These are phyloP conservation scores for Peronospora destructor DNA, from an alignment of 352 stramenopile genomes.

Conservation along the genomic window DNA sequence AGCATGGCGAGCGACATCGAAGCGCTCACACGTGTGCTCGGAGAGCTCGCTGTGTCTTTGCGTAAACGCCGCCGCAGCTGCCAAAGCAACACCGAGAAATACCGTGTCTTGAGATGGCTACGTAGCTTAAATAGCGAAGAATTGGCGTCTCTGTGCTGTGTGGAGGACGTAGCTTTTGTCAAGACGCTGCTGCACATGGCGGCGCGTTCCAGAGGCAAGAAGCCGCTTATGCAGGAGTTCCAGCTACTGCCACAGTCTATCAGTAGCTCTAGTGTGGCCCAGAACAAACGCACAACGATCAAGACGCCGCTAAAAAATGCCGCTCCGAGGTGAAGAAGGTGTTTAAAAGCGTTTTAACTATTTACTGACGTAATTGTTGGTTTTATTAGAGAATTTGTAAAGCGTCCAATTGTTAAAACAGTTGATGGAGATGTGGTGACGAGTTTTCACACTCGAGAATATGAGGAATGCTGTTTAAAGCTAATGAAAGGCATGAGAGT, in stretches of 20 bases:
- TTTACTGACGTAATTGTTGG: conserved; percentile 4
- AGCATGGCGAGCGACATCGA: conserved; percentile 21
- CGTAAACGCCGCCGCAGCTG: conserved; percentile 9
- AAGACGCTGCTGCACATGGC: conserved; percentile 76
- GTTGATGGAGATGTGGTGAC: conserved; percentile 48
- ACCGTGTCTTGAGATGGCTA: conserved; percentile 47
- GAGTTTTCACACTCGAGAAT: conserved; percentile 44
- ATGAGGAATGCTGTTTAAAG: conserved; percentile 32
- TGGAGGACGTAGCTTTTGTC: conserved; percentile 64
- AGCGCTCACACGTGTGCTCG: conserved; percentile 46
- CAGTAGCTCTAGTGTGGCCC: background rate
- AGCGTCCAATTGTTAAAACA: conserved; percentile 37
- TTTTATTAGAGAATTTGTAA: conserved; percentile 46
- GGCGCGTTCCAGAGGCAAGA: conserved; percentile 13
- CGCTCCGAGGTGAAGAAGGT: conserved; percentile 16
- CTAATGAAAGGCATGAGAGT: conserved; percentile 37
- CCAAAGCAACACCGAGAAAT: conserved; percentile 25
- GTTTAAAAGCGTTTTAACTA: background rate
- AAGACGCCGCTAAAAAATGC: conserved; percentile 11
- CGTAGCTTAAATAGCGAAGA: conserved; percentile 31
- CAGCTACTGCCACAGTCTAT: conserved; percentile 32
- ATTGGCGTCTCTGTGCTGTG: conserved; percentile 51
- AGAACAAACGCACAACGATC: conserved; percentile 7
- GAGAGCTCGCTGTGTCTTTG: conserved; percentile 49
- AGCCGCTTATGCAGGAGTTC: conserved; percentile 38